These are phyloP conservation scores for Termitomyces sp. DNA, from an alignment of 768 basidiomycete genomes.

Conservation along the genomic window DNA sequence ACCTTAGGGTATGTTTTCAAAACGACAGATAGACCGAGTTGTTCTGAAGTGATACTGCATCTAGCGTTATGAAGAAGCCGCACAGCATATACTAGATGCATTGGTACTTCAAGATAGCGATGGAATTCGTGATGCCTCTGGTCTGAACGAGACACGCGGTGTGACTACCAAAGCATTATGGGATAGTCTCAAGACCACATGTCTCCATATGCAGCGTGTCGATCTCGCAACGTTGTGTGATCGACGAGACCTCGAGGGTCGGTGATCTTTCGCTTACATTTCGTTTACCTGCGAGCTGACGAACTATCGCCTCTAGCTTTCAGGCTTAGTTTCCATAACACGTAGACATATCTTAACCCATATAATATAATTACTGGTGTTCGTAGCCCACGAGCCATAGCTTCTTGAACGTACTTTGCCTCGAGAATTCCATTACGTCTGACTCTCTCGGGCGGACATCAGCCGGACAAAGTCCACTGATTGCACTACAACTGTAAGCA, in stretches of 20 bases:
- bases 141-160: slow-evolving; percentile 51
- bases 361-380: not conserved
- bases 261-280: slow-evolving; percentile 5
- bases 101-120: slow-evolving; percentile 87
- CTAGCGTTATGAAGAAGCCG: slow-evolving; percentile 83
- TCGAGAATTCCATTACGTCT: not conserved
- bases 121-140: slow-evolving; percentile 44
- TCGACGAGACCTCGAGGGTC: slow-evolving; percentile 61
- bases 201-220: slow-evolving; percentile 71
- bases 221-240: slow-evolving; percentile 79
- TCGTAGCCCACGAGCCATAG: not conserved
- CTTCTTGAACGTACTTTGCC: not conserved
- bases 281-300: not conserved
- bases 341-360: slow-evolving; percentile 3
- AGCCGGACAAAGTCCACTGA: not conserved
- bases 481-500: not conserved
- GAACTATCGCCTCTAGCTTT: slow-evolving; percentile 20
- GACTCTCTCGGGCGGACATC: not conserved
- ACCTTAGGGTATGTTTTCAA: slow-evolving; percentile 57
- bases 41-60: not conserved
- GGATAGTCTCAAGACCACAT: slow-evolving; percentile 83
- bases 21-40: not conserved
- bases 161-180: slow-evolving; percentile 78
- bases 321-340: slow-evolving; percentile 22
- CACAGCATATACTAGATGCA: slow-evolving; percentile 83